Base-by-base conservation (phyloP, 78 protist genomes). In the Andalucia godoyi region DNA sequence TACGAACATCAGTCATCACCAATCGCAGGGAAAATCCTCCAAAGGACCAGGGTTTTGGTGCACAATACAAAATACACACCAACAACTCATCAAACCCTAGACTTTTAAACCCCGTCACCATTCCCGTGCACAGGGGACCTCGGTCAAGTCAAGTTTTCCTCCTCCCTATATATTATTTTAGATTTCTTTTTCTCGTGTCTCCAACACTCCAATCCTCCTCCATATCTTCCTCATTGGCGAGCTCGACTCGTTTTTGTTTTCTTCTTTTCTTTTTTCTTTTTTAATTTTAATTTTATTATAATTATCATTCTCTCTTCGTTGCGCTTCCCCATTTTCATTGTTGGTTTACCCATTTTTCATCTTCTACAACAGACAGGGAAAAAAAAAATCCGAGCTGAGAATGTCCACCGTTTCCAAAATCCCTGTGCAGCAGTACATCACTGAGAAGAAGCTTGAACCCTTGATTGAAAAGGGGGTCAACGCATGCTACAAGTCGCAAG, bases 401-500 rank as follows among this genome's bases (percentile, higher is more conserved):
- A n/a, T n/a, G n/a, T n/a, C n/a, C n/a, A n/a, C n/a, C n/a, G n/a
- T n/a, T n/a, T n/a, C n/a, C 60, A 55, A 30, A 21, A 21, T 21
- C 54, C 25, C 60, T 18, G 60, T 55, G 54, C 21, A 21, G n/a
- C 53, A 55, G 21, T 55, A 55, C 25, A 21, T 55, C 25, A 30
- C 21, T 18, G 21, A 55, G 21, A 21, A 55, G 21, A 21, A 55
- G 21, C 60, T 55, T 21, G 54, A 21, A 55, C 21, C 21, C n/a
- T 21, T 55, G 21, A 55, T 55, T 18, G 60, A 55, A 21, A 21
- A 55, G n/a, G 60, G 53, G 18, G 60, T 55, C 21, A 55, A 55
- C 25, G 54, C 21, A 30, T 55, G 60, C 60, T 55, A 55, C 25
- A 55, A 55, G 25, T 29, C 60, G 21, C 60, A 55, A 55, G 21